phyloP scores from a whole-genome alignment of 192 early-diverging fungal species.

The Kickxella alabastrina region DNA sequence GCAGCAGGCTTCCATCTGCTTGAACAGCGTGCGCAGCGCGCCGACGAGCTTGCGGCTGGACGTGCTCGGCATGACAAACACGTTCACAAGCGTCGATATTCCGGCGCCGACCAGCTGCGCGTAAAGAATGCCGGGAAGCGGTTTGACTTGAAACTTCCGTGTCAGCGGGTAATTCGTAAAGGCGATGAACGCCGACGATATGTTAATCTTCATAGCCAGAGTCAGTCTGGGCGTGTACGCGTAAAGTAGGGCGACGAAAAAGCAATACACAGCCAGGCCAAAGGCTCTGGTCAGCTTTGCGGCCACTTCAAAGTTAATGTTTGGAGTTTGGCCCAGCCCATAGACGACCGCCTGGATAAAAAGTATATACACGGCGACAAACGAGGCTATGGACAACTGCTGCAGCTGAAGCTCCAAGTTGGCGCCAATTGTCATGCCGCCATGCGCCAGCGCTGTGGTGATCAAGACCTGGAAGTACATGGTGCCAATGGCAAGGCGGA shows the following conservation, averaged over 20 bases:
- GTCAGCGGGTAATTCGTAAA: constrained; percentile 16
- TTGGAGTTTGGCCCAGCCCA: not conserved
- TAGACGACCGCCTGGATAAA: constrained; percentile 18
- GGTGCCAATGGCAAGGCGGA: constrained; percentile 18
- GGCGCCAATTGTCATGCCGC: constrained; percentile 34
- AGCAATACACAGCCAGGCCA: constrained; percentile 29
- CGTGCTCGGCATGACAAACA: constrained; percentile 41
- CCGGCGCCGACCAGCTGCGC: constrained; percentile 34
- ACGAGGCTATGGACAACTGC: constrained; percentile 17
- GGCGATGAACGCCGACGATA: constrained; percentile 13
- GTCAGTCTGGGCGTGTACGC: constrained; percentile 26
- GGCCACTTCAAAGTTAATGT: constrained; percentile 20
- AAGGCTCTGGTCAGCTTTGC: constrained; percentile 13
- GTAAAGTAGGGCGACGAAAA: constrained; percentile 17
- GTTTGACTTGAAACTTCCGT: constrained; percentile 7
- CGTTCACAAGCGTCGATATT: constrained; percentile 31
- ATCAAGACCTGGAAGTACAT: constrained; percentile 30
- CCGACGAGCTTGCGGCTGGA: constrained; percentile 27
- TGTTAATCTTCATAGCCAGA: constrained; percentile 35
- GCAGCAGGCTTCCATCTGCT: constrained; percentile 29
- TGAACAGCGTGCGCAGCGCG: constrained; percentile 11
- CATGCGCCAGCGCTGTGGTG: constrained; percentile 36
- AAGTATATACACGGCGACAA: constrained; percentile 25
- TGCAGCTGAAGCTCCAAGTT: constrained; percentile 42
- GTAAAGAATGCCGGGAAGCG: constrained; percentile 30